Percentiles rank a stretch among this genome's conserved stretches.
Evolutionary conservation across 164 flowering plant genomes (phyloP).

Genomic region (Stephania yunnanensis): DNA sequence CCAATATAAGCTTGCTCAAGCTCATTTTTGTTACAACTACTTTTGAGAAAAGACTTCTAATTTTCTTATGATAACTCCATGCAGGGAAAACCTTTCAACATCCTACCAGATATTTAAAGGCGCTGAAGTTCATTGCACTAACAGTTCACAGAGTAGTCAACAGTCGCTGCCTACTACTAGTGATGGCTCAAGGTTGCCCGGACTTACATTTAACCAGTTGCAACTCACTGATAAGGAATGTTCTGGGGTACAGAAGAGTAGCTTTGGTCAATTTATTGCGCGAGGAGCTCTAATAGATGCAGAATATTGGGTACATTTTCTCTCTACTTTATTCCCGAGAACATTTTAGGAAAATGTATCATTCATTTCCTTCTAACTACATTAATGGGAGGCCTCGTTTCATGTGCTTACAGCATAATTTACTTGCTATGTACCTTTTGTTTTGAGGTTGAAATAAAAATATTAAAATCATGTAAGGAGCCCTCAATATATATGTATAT

Average conservation of each 20-base stretch:
- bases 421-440: background rate
- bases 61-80: constrained; percentile 5
- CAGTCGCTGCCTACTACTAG: constrained; percentile 31
- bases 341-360: background rate
- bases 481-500: background rate
- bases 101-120: constrained; percentile 29
- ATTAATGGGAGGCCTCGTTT: background rate
- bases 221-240: constrained; percentile 46
- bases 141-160: constrained; percentile 25
- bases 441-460: background rate
- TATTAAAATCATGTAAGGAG: background rate
- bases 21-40: background rate
- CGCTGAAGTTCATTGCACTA: constrained; percentile 37
- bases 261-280: constrained; percentile 47
- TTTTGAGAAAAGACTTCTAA: background rate
- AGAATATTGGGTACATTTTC: constrained; percentile 56
- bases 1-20: no score
- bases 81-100: constrained; percentile 38
- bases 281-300: constrained; percentile 64
- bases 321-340: background rate
- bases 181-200: constrained; percentile 35
- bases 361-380: background rate
- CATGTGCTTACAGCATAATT: background rate
- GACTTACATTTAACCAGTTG: constrained; percentile 43
- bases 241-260: constrained; percentile 26